Evolutionary conservation across 805 yeast species (phyloP).

Genomic region (Kregervanrija fluxuum): DNA sequence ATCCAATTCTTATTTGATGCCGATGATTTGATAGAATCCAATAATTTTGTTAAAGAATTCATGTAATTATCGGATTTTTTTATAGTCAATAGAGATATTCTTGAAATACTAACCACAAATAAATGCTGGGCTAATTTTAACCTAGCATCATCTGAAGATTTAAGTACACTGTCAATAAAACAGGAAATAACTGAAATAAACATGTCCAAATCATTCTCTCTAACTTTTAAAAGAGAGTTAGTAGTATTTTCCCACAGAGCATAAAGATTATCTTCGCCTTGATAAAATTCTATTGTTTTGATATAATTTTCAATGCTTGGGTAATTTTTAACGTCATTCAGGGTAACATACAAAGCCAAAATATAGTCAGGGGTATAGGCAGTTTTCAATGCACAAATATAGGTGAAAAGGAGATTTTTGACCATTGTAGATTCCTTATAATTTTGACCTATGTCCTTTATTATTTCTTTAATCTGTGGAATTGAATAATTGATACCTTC

Average conservation of each 20-base stretch:
- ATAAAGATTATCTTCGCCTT: background rate
- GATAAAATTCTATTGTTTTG: background rate
- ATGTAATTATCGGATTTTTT: background rate
- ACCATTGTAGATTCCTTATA: constrained; percentile 1
- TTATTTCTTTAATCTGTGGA: constrained; percentile 4
- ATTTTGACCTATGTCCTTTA: constrained; percentile 8
- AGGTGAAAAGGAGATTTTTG: constrained; percentile 11
- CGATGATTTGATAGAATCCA: constrained; percentile 31
- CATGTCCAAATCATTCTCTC: background rate
- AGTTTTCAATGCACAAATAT: constrained; percentile 7
- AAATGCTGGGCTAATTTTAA: constrained; percentile 1
- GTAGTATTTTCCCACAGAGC: constrained; percentile 4
- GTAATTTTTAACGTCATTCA: constrained; percentile 4
- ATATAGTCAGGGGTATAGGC: constrained; percentile 13
- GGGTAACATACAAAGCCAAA: constrained; percentile 18
- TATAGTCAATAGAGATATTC: constrained; percentile 1
- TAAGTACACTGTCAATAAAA: constrained; percentile 3
- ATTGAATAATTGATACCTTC: background rate
- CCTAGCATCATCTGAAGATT: background rate
- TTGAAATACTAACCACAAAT: constrained; percentile 3
- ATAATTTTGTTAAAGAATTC: constrained; percentile 3
- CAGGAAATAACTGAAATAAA: constrained; percentile 2
- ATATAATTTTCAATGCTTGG: constrained; percentile 3
- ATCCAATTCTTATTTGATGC: constrained; percentile 48
- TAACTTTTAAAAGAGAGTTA: constrained; percentile 2